These are phyloP conservation scores for Ganoderma lingzhi DNA, from an alignment of 1,284 basidiomycete genomes.

Conservation along the genomic window DNA sequence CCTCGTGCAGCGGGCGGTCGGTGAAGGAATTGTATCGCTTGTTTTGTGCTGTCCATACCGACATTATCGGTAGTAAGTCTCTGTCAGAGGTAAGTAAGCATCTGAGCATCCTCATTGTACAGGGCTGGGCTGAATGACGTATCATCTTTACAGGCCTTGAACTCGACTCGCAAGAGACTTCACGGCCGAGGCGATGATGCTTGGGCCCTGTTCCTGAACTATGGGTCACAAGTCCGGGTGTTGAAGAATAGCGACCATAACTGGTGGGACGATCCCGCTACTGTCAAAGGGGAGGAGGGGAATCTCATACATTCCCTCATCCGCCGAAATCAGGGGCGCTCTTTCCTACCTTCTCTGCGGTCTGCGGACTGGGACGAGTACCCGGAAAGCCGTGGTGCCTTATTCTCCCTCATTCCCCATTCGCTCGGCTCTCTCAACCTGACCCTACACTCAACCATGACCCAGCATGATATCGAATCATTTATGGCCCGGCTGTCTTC, in stretches of 20 bases:
- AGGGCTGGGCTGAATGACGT: background rate
- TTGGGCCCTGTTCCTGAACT: constrained; percentile 5
- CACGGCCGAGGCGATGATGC: background rate
- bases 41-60: background rate
- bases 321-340: background rate
- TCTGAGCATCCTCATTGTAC: background rate
- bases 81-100: background rate
- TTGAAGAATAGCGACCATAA: background rate
- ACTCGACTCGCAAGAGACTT: background rate
- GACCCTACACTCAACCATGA: background rate
- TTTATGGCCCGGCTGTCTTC: background rate
- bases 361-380: constrained; percentile 3
- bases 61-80: background rate
- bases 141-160: background rate
- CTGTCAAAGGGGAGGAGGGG: background rate
- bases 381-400: background rate
- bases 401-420: background rate
- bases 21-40: background rate
- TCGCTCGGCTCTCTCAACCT: background rate
- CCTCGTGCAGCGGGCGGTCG: background rate
- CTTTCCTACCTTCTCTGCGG: background rate
- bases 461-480: background rate
- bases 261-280: background rate
- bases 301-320: background rate
- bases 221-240: background rate